These are phyloP conservation scores for Penicillium daleae DNA, from an alignment of 495 filamentous ascomycete genomes.

Conservation along the genomic window DNA sequence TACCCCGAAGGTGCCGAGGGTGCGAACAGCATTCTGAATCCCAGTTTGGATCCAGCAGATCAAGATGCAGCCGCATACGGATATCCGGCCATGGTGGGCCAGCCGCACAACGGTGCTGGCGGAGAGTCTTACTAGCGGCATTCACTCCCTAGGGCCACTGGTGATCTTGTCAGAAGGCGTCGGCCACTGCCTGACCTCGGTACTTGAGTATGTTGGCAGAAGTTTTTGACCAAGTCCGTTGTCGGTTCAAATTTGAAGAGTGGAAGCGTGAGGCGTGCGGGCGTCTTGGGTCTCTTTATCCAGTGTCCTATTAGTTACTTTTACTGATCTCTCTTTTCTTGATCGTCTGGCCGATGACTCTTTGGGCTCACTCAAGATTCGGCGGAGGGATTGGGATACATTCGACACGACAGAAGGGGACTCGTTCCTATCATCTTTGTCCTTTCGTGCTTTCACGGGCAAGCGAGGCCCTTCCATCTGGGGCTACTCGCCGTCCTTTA, in stretches of 20 bases:
- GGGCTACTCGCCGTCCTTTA: constrained; percentile 3
- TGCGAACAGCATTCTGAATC: constrained; percentile 61
- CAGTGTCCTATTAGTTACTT: background rate
- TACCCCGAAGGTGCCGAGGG: constrained; percentile 63
- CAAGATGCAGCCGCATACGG: constrained; percentile 61
- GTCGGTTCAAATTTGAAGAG: constrained; percentile 5
- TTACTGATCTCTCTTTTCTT: background rate
- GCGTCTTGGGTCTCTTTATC: constrained; percentile 21
- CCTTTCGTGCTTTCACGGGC: constrained; percentile 1
- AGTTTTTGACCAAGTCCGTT: background rate
- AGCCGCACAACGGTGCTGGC: constrained; percentile 70
- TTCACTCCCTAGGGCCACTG: background rate
- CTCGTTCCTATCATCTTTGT: background rate
- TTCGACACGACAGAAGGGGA: background rate
- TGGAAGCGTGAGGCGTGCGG: constrained; percentile 21
- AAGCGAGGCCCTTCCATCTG: background rate
- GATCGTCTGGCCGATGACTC: background rate
- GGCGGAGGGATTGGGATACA: constrained; percentile 4
- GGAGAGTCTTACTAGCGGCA: constrained; percentile 52
- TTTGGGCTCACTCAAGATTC: background rate
- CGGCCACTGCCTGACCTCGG: background rate
- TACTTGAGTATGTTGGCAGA: background rate
- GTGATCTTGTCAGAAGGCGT: background rate
- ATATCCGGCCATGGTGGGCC: constrained; percentile 63
- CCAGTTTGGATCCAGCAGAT: constrained; percentile 63